phyloP scores from a whole-genome alignment of 257 asterid species.

The Solanum sparsipilum region DNA sequence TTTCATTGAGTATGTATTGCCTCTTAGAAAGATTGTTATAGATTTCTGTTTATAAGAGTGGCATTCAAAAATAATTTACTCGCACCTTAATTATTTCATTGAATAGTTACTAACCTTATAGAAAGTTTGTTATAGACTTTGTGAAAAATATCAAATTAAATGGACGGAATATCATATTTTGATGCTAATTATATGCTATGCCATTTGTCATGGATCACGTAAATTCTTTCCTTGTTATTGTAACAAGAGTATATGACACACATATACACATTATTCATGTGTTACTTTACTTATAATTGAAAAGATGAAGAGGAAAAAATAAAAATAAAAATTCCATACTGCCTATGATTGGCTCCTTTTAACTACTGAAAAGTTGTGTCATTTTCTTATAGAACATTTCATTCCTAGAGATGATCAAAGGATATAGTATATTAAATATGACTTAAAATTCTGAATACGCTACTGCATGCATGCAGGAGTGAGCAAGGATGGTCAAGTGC shows the following conservation, averaged over 20 bases:
- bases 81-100: not conserved
- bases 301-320: not conserved
- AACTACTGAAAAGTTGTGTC: not conserved
- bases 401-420: not conserved
- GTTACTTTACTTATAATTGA: not conserved
- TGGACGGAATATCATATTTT: not conserved
- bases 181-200: not conserved
- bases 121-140: not conserved
- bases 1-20: not conserved
- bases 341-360: not conserved
- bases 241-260: not conserved
- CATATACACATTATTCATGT: not conserved
- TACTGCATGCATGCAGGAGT: constrained; percentile 38
- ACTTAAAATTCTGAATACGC: not conserved
- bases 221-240: not conserved
- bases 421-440: fast-evolving
- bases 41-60: not conserved
- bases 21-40: not conserved
- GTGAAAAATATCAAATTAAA: not conserved
- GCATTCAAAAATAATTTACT: not conserved
- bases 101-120: not conserved
- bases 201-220: not conserved
- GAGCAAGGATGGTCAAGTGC: constrained; percentile 77
- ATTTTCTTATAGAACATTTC: not conserved
- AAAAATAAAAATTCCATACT: too few relatives aligned